Conservation (phyloP, 805 yeast species). For the Starmerella bombi region DNA sequence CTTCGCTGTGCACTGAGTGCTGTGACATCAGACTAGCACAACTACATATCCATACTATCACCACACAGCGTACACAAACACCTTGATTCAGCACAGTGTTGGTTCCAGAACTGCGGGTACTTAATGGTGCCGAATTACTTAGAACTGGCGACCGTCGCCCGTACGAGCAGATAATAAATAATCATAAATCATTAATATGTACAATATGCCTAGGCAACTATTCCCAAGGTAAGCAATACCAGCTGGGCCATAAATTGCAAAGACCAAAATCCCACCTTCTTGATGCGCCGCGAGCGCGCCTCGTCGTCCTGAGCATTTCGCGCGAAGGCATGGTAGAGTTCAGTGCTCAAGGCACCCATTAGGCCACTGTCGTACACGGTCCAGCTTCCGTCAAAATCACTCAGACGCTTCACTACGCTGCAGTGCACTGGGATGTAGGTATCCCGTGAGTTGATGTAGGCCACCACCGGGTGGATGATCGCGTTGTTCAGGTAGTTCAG, state of each 20-base stretch:
- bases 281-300: conserved; percentile 53
- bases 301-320: conserved; percentile 82
- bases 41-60: too few species aligned
- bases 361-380: conserved; percentile 79
- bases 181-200: not conserved
- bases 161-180: too few species aligned
- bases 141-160: too few species aligned
- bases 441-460: conserved; percentile 78
- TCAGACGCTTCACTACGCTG: conserved; percentile 59
- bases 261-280: conserved; percentile 87
- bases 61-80: too few species aligned
- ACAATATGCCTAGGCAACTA: conserved; percentile 35
- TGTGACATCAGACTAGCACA: too few species aligned
- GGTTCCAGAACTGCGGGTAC: too few species aligned
- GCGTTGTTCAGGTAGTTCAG: conserved; percentile 87
- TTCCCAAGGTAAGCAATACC: conserved; percentile 69
- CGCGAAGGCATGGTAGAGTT: conserved; percentile 82
- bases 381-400: conserved; percentile 94
- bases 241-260: conserved; percentile 72
- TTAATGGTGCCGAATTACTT: too few species aligned
- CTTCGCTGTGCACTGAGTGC: too few species aligned
- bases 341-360: conserved; percentile 82
- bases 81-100: too few species aligned
- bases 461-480: conserved; percentile 84
- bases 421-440: conserved; percentile 82